Conservation (phyloP, 2,329 filamentous ascomycete genomes). For the Monilinia fructicola region DNA sequence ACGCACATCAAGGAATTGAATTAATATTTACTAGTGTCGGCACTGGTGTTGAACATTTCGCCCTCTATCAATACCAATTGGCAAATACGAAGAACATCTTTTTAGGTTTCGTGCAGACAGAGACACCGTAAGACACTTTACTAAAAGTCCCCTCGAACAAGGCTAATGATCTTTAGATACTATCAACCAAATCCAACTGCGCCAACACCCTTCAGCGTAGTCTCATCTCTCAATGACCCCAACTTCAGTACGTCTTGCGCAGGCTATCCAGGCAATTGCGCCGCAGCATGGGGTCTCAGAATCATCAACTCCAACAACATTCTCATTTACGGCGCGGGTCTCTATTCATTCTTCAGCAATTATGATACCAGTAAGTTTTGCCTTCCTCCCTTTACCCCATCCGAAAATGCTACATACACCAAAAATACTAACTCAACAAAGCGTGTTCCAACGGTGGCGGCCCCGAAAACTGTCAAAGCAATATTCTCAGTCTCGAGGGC, state of each 20-base stretch:
- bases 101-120: slow-evolving; percentile 35
- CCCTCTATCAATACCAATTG: slow-evolving; percentile 55
- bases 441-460: slow-evolving; percentile 26
- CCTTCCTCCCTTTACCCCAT: neutral
- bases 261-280: slow-evolving; percentile 45
- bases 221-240: slow-evolving; percentile 48
- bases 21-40: slow-evolving; percentile 38
- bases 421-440: slow-evolving; percentile 18
- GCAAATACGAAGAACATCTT: slow-evolving; percentile 40
- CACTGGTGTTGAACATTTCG: slow-evolving; percentile 49
- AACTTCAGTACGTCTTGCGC: slow-evolving; percentile 48
- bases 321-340: slow-evolving; percentile 52
- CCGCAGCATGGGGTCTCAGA: slow-evolving; percentile 64
- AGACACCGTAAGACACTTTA: slow-evolving; percentile 25
- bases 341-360: slow-evolving; percentile 61
- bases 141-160: too few relatives aligned
- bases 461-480: slow-evolving; percentile 31
- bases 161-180: slow-evolving; percentile 46
- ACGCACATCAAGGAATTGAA: neutral
- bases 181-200: slow-evolving; percentile 66
- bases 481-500: slow-evolving; percentile 32
- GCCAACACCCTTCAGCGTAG: slow-evolving; percentile 58
- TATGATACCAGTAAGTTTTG: slow-evolving; percentile 44
- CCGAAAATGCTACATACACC: neutral
- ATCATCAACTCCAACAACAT: slow-evolving; percentile 53